Percentiles rank a stretch among this genome's conserved stretches.
Evolutionary conservation across 2,329 filamentous ascomycete species (phyloP).

Genomic region (Aphanoascus verrucosus): DNA sequence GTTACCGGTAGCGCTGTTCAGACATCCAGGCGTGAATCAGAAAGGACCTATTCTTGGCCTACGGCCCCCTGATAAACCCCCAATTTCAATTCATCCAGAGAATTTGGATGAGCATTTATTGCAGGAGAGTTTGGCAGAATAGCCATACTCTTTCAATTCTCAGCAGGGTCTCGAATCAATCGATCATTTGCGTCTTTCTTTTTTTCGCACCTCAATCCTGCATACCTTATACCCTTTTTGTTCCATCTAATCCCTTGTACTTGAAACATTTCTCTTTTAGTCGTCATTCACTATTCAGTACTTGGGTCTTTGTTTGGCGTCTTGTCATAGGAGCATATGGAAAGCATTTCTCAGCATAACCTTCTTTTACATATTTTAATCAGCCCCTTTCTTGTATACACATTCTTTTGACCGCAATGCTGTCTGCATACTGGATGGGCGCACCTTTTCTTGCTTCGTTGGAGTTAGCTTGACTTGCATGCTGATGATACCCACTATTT

Average conservation of each 20-base stretch:
- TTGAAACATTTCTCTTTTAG: too few species aligned
- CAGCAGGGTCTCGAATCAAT: neutral
- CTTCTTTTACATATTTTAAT: too few species aligned
- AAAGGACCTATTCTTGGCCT: conserved; percentile 64
- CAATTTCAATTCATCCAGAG: conserved; percentile 48
- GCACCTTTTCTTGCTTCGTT: too few species aligned
- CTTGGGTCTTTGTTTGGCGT: too few species aligned
- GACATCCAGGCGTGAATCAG: conserved; percentile 68
- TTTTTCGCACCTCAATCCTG: neutral
- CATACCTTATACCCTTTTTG: neutral
- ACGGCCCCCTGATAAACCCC: conserved; percentile 45
- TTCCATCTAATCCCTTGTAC: neutral
- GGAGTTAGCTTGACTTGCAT: too few species aligned
- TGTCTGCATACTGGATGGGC: too few species aligned
- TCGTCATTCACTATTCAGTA: too few species aligned
- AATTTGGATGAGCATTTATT: conserved; percentile 51
- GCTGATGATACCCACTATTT: too few species aligned
- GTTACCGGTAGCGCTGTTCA: conserved; percentile 28
- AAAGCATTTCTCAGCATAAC: too few species aligned
- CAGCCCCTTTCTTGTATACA: too few species aligned
- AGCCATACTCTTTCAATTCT: conserved; percentile 9
- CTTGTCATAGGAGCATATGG: too few species aligned
- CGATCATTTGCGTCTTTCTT: neutral
- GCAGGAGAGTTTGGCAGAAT: conserved; percentile 47
- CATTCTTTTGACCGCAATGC: too few species aligned